Base-by-base conservation (phyloP, 148 eudicot genomes). In the Chenopodium suecicum region DNA sequence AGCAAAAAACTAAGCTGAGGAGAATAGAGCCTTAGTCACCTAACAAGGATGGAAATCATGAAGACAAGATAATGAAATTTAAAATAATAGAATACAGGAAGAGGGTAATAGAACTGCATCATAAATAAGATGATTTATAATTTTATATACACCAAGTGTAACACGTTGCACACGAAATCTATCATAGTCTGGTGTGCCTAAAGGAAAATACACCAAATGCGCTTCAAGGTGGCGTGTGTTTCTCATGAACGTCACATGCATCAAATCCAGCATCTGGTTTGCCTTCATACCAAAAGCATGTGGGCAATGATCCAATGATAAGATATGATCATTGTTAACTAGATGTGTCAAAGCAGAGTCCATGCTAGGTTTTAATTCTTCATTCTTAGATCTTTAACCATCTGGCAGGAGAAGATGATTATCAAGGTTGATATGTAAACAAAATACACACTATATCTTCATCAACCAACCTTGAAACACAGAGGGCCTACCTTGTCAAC, bases 391-490 rank as follows among this genome's bases (percentile, higher is more conserved):
- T 62, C n/a, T 22, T 62, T 20, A 5, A 19, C n/a, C 8, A 22
- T 22, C 27, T 6, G 13, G 27, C 10, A 22, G 66, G 66, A 62
- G 66, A 20, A 62, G 66, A 62, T 62, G 8, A 22, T 62, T 9
- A 22, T 31, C 7, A 68, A 68, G 41, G 22, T 68, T 68, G 37
- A 29, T 13, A 19, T 58, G 14, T 14, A 4, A 58, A 62, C 3
- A 23, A 62, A 14, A 56, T 17, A 29, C 13, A 68, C 41, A 31
- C 11, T 12, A 68, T 68, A 11, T 29, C 14, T 68, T 68, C 72
- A 68, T 72, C 54, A 72, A 44, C 54, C 46, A 72, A 72, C 50
- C 20, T 12, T 44, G 20, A 72, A 44, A 71, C 74, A 72, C 22
- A 29, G 23, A 29, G 23, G 31, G 47, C 31, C 47, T 72, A n/a